Evolutionary conservation across 2,329 filamentous ascomycete species (phyloP).

Genomic region (Ophiobolus disseminans): DNA sequence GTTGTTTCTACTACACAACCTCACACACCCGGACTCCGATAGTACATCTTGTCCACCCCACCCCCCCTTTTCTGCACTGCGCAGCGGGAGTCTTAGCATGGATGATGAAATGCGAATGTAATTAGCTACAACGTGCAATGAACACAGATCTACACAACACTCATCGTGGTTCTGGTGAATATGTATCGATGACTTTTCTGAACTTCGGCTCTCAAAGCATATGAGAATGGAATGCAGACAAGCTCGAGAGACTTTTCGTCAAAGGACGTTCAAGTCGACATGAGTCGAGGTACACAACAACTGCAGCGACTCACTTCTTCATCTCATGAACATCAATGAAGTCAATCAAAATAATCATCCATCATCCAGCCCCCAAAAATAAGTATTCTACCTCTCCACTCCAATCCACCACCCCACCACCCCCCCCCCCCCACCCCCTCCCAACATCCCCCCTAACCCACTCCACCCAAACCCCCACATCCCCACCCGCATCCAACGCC

Average conservation of each 20-base stretch:
- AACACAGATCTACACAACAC: not conserved
- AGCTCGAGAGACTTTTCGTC: too few relatives aligned
- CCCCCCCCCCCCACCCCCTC: not conserved
- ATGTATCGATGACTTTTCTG: too few relatives aligned
- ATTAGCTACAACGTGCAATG: not conserved
- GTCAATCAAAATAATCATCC: too few relatives aligned
- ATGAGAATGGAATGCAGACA: too few relatives aligned
- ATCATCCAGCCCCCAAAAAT: not conserved
- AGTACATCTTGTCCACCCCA: not conserved
- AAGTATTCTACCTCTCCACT: not conserved
- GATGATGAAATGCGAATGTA: not conserved
- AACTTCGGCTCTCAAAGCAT: too few relatives aligned
- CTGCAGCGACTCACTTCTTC: too few relatives aligned
- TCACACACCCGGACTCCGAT: too few relatives aligned
- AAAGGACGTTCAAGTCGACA: too few relatives aligned
- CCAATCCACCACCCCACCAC: not conserved
- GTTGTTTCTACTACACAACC: not conserved
- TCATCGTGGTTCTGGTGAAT: too few relatives aligned
- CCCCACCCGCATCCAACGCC: conserved; percentile 56
- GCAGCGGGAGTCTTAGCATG: conserved; percentile 6
- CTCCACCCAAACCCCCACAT: conserved; percentile 61
- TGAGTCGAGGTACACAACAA: too few relatives aligned
- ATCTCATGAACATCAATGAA: too few relatives aligned
- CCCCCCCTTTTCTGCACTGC: conserved; percentile 6
- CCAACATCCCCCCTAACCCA: conserved; percentile 50